These are phyloP conservation scores for Mycena floridula DNA, from an alignment of 768 basidiomycete species.

Conservation along the genomic window DNA sequence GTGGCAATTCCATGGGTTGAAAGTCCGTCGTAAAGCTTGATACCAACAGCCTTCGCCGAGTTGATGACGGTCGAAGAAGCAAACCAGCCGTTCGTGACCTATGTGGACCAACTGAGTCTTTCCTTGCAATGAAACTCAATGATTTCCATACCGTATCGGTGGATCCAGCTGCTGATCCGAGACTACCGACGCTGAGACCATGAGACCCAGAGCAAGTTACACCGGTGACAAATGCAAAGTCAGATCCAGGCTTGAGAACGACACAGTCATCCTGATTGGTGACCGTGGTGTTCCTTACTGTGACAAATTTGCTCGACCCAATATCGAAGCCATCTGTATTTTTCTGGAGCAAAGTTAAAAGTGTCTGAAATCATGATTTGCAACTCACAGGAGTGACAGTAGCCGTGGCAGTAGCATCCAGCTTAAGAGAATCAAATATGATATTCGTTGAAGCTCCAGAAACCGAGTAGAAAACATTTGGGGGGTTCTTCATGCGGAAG, in stretches of 20 bases:
- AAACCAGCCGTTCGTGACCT: constrained; percentile 22
- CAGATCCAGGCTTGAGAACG: constrained; percentile 23
- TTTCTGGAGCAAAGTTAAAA: too few species aligned
- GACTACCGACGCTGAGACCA: constrained; percentile 24
- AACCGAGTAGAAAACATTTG: constrained; percentile 26
- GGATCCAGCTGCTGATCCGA: constrained; percentile 8
- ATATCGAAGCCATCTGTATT: constrained; percentile 27
- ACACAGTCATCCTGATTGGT: constrained; percentile 26
- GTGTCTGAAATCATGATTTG: too few species aligned
- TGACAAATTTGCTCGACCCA: constrained; percentile 20
- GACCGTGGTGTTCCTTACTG: constrained; percentile 20
- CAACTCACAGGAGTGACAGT: constrained; percentile 12
- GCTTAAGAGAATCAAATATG: constrained; percentile 15
- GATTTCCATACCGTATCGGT: constrained; percentile 10
- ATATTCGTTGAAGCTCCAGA: constrained; percentile 20
- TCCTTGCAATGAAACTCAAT: not conserved
- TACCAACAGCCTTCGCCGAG: constrained; percentile 25
- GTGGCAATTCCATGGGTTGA: constrained; percentile 20
- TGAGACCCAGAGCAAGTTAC: constrained; percentile 26
- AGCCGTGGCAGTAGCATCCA: constrained; percentile 20
- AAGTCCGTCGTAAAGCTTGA: constrained; percentile 23
- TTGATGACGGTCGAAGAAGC: constrained; percentile 23
- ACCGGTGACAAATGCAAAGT: constrained; percentile 19
- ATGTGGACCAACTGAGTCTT: not conserved
- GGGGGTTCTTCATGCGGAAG: constrained; percentile 22